Evolutionary conservation across 2,329 filamentous ascomycete genomes (phyloP), one percentile per base, ranked within the genome.

Genomic region (Cladophialophora yegresii): DNA sequence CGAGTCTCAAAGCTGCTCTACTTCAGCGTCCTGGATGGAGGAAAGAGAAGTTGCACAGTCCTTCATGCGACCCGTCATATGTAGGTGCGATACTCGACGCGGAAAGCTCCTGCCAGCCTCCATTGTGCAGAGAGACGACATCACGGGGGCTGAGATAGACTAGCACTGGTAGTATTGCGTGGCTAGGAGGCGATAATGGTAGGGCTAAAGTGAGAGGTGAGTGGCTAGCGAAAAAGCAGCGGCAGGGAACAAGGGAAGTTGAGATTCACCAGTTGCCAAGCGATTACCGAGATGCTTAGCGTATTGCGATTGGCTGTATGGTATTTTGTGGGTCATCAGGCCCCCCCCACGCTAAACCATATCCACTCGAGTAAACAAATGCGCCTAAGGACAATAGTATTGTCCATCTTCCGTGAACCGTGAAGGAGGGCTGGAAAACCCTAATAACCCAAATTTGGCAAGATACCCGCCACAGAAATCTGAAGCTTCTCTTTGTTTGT

Each of bases 31-130:
- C 51, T 59, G 57, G n/a, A 58, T 49, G 45, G 32, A 26, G 23
- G 57, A 53, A 43, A 20, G 13, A 28, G 16, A 33, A 30, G 26
- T 22, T 40, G 57, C 57, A 59, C 57, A 53, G 43, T 53, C 57
- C 45, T 53, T 28, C 26, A 36, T 51, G 30, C 45, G 47, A 51
- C 45, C 30, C 33, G 57, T 13, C 20, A 50, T 59, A 59, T 59
- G 51, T 59, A 59, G 30, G 5, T 30, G 23, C 9, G 28, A 28
- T 28, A 22, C 13, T 22, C n/a, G 45, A 22, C 28, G 23, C 16
- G 22, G 8, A 43, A 8, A 7, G 40, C 43, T 40, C 23, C 13
- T 23, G 16, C 57, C 57, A 59, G 57, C 57, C 57, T 59, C 57
- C 57, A 51, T 51, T 43, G 13, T 53, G 22, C 32, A 43, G 13